Conservation (phyloP, 768 basidiomycete species). For the Candolleomyces efflorescens region DNA sequence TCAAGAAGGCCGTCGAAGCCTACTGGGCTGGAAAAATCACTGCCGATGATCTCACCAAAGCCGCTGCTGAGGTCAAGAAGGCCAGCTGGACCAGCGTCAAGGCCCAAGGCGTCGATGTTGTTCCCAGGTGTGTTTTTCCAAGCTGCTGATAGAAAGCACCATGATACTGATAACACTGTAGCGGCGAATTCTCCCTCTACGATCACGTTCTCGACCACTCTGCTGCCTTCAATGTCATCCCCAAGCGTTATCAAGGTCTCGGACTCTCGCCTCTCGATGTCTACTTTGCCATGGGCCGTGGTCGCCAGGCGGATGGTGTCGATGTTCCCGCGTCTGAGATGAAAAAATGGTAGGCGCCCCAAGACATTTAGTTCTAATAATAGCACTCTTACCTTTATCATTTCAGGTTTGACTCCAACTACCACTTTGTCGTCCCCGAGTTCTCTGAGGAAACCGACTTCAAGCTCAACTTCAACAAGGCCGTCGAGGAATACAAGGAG, state of each 20-base stretch:
- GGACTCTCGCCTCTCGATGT: slow-evolving; percentile 87
- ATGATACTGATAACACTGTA: slow-evolving; percentile 29
- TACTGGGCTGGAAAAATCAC: slow-evolving; percentile 95
- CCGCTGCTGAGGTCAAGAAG: slow-evolving; percentile 84
- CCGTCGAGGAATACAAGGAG: slow-evolving; percentile 90
- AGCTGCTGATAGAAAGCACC: slow-evolving; percentile 14
- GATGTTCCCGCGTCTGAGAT: slow-evolving; percentile 98
- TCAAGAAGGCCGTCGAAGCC: slow-evolving; percentile 97
- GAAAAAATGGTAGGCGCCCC: slow-evolving; percentile 89
- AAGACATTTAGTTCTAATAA: background rate
- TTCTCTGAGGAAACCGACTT: slow-evolving; percentile 87
- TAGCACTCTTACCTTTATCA: slow-evolving; percentile 8
- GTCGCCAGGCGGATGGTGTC: slow-evolving; percentile 89
- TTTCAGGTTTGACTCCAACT: slow-evolving; percentile 94
- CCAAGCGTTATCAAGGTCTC: slow-evolving; percentile 86
- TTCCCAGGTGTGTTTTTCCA: slow-evolving; percentile 70
- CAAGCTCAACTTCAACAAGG: slow-evolving; percentile 95
- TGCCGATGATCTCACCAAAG: slow-evolving; percentile 84
- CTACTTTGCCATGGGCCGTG: slow-evolving; percentile 99
- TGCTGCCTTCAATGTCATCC: slow-evolving; percentile 93
- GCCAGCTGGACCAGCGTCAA: slow-evolving; percentile 85
- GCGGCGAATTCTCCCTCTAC: slow-evolving; percentile 98
- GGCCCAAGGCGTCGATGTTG: slow-evolving; percentile 78
- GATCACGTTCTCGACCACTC: slow-evolving; percentile 99
- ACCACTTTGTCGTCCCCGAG: slow-evolving; percentile 98